Percentiles rank a stretch among this genome's conserved stretches.
These are phyloP conservation scores for Globisporangium alternatum DNA, from an alignment of 352 stramenopile species.

Conservation along the genomic window DNA sequence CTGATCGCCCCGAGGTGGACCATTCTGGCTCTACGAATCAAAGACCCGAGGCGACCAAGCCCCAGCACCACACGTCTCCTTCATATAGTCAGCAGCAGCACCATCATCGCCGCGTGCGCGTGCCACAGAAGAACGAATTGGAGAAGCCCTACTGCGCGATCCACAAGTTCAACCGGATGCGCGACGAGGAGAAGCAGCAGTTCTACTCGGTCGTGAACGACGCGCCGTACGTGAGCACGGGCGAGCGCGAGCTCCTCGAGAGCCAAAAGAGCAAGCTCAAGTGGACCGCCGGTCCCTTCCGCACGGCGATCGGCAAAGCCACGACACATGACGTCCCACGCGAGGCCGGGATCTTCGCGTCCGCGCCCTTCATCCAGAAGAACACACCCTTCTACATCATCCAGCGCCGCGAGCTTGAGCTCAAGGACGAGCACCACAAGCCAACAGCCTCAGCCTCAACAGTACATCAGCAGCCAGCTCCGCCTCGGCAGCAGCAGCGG, in stretches of 20 bases:
- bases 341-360: conserved; percentile 56
- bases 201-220: conserved; percentile 86
- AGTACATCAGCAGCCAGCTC: conserved; percentile 4
- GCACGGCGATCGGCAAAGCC: conserved; percentile 58
- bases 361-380: conserved; percentile 44
- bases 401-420: conserved; percentile 45
- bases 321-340: conserved; percentile 40
- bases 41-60: not conserved
- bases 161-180: conserved; percentile 50
- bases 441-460: not conserved
- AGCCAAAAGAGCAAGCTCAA: conserved; percentile 64
- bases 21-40: not conserved
- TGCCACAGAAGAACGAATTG: conserved; percentile 57
- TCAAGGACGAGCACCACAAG: not conserved
- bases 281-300: conserved; percentile 74
- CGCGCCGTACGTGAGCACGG: conserved; percentile 54
- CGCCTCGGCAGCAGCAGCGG: not conserved
- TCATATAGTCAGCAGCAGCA: not conserved
- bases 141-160: conserved; percentile 74
- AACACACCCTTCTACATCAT: conserved; percentile 60
- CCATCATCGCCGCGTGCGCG: conserved; percentile 36
- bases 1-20: conserved; percentile 1
- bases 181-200: conserved; percentile 23
- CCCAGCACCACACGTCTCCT: not conserved
- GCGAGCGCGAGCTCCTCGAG: conserved; percentile 48